These are phyloP conservation scores for Triglochin maritima DNA, from an alignment of 106 monocot genomes.

Conservation along the genomic window DNA sequence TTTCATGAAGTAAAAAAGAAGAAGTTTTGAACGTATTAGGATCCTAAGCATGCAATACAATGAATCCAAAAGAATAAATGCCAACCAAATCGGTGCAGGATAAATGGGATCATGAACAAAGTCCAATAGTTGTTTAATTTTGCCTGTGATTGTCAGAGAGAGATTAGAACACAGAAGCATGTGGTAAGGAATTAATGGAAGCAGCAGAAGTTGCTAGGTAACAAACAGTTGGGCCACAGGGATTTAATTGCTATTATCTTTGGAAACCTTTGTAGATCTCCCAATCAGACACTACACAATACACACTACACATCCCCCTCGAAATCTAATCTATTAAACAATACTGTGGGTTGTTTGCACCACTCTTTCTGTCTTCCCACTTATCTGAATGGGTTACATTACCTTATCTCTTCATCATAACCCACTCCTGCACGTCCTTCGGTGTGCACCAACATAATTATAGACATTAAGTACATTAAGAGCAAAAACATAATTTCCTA, in stretches of 20 bases:
- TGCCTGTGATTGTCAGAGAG: neutral
- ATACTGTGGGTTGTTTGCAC: neutral
- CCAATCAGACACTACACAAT: neutral
- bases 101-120: neutral
- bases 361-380: neutral
- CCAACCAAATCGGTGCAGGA: neutral
- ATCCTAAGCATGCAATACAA: neutral
- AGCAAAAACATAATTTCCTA: neutral
- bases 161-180: slow-evolving; percentile 1
- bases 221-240: neutral
- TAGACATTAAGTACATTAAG: neutral
- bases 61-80: neutral
- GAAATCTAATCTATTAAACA: too few relatives aligned
- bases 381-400: neutral
- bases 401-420: slow-evolving; percentile 2
- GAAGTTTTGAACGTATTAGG: neutral
- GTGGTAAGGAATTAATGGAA: neutral
- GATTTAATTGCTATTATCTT: neutral
- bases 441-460: neutral
- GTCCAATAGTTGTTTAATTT: neutral
- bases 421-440: too few relatives aligned
- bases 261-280: neutral
- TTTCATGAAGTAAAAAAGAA: neutral
- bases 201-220: neutral
- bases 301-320: neutral